These are phyloP conservation scores for Aureobasidium vineae DNA, from an alignment of 2,329 filamentous ascomycete species.

Conservation along the genomic window DNA sequence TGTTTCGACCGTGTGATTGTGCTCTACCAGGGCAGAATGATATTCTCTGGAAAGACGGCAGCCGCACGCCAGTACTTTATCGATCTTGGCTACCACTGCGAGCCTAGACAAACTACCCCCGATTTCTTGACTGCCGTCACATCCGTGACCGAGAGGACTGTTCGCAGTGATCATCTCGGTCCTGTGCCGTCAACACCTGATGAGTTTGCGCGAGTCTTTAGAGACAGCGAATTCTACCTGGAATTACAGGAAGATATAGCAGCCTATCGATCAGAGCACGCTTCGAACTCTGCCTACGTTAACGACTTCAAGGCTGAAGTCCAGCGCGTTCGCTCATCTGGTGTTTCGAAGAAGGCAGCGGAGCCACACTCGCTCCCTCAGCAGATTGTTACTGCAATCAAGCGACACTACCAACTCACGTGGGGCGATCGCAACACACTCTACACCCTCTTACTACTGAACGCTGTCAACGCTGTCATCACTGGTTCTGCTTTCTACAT, in stretches of 20 bases:
- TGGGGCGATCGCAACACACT: conserved; percentile 24
- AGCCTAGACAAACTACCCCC: conserved; percentile 64
- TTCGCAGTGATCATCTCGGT: conserved; percentile 58
- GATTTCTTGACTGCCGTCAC: conserved; percentile 74
- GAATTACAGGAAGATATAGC: conserved; percentile 51
- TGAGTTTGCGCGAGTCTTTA: conserved; percentile 61
- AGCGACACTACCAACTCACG: conserved; percentile 26
- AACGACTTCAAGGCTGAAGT: conserved; percentile 24
- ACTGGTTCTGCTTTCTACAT: conserved; percentile 62
- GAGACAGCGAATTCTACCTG: conserved; percentile 38
- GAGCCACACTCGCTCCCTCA: conserved; percentile 22
- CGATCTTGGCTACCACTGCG: conserved; percentile 66
- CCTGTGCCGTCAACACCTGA: conserved; percentile 65
- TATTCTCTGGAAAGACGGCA: conserved; percentile 65
- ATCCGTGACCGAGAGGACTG: conserved; percentile 59
- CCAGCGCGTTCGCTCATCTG: conserved; percentile 12
- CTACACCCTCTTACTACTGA: conserved; percentile 22
- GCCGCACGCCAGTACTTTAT: conserved; percentile 65
- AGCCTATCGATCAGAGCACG: conserved; percentile 45
- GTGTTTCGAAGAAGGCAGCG: conserved; percentile 8
- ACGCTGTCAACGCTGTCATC: conserved; percentile 40
- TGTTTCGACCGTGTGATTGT: conserved; percentile 73
- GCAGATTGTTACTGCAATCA: conserved; percentile 18
- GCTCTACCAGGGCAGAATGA: conserved; percentile 73
- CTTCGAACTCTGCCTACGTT: conserved; percentile 16